phyloP scores from a whole-genome alignment of 306 rosid genomes.

The Pueraria montana region DNA sequence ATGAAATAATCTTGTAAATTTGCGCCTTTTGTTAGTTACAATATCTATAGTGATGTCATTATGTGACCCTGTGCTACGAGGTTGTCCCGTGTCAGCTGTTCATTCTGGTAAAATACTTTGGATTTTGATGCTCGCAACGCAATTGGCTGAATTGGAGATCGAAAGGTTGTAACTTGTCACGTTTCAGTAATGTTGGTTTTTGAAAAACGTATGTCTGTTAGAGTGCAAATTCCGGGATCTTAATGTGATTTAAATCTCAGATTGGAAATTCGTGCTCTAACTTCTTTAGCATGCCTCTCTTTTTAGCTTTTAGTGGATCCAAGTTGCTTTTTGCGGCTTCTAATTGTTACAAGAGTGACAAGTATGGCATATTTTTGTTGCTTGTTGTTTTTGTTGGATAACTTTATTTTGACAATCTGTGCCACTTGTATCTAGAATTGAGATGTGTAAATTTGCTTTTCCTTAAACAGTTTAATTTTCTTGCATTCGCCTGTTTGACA shows the following conservation, averaged over 20 bases:
- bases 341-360: neutral
- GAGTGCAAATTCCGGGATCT: neutral
- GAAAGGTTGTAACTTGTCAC: neutral
- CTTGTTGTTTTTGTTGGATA: neutral
- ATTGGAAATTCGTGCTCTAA: constrained; percentile 28
- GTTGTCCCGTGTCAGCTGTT: neutral
- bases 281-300: neutral
- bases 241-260: neutral
- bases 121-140: neutral
- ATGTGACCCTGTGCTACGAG: neutral
- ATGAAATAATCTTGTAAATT: neutral
- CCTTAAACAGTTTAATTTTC: neutral
- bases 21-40: neutral
- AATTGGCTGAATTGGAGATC: neutral
- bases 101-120: neutral
- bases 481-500: neutral
- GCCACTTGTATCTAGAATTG: neutral
- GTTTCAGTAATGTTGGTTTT: neutral
- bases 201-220: neutral
- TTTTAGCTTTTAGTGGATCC: constrained; percentile 23
- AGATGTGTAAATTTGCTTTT: constrained; percentile 13
- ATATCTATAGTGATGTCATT: neutral
- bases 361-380: constrained; percentile 12
- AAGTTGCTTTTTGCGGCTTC: neutral
- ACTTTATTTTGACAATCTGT: neutral